Conservation (phyloP, 2,329 filamentous ascomycete species). For the Salinomyces thailandicus region DNA sequence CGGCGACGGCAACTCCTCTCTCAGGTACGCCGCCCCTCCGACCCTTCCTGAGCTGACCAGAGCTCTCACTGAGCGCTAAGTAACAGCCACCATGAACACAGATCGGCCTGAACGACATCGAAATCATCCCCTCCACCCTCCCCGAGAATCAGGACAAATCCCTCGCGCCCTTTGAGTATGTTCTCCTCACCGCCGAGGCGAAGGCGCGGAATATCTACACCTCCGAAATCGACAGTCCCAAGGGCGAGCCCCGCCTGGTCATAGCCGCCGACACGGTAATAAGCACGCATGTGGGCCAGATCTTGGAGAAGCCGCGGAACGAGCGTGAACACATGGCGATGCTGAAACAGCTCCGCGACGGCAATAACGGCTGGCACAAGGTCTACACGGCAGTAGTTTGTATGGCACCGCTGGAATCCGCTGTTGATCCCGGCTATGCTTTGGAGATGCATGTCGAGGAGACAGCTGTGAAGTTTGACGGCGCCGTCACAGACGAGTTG, state of each 20-base stretch:
- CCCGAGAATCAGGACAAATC: conserved; percentile 78
- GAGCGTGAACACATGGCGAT: conserved; percentile 75
- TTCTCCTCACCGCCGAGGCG: conserved; percentile 69
- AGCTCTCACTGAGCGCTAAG: conserved; percentile 13
- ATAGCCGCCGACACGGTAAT: conserved; percentile 89
- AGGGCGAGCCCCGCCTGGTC: conserved; percentile 69
- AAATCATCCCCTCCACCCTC: conserved; percentile 72
- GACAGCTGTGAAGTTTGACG: conserved; percentile 80
- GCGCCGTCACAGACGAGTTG: conserved; percentile 63
- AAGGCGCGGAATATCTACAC: conserved; percentile 71
- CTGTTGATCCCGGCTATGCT: conserved; percentile 74
- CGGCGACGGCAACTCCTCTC: conserved; percentile 71
- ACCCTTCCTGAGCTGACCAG: conserved; percentile 1
- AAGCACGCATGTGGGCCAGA: conserved; percentile 60
- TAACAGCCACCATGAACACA: conserved; percentile 28
- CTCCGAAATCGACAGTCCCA: conserved; percentile 45
- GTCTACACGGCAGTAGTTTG: conserved; percentile 78
- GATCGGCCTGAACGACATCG: conserved; percentile 71
- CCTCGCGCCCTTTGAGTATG: conserved; percentile 80
- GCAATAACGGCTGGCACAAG: conserved; percentile 51
- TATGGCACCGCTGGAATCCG: conserved; percentile 73
- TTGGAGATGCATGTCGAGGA: conserved; percentile 76
- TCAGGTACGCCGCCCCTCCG: conserved; percentile 40
- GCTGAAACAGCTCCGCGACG: conserved; percentile 72
- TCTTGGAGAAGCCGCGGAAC: conserved; percentile 82